A percentile compares a stretch with the other conserved stretches of the same genome.
phyloP scores from a whole-genome alignment of 495 filamentous ascomycete genomes.

The Neurospora sp. region DNA sequence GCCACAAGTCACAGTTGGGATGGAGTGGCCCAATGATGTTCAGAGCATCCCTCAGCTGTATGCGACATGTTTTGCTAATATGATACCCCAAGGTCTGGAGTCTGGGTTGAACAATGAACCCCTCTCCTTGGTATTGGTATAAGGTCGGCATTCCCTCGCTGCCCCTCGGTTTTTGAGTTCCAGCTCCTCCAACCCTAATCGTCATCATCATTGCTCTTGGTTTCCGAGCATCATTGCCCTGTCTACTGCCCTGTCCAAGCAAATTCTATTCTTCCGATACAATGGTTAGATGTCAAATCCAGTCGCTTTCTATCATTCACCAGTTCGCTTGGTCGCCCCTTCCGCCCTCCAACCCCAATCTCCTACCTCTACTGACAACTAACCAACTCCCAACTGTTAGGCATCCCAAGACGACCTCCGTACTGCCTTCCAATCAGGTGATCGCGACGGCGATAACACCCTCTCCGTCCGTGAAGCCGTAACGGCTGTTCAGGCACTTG shows the following conservation, averaged over 20 bases:
- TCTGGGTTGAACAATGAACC: background rate
- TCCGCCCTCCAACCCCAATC: background rate
- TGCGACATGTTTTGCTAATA: background rate
- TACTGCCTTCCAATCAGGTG: slow-evolving; percentile 8
- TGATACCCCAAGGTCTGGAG: background rate
- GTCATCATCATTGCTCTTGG: background rate
- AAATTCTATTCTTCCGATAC: background rate
- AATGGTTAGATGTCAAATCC: background rate
- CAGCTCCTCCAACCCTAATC: background rate
- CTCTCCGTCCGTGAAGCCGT: slow-evolving; percentile 10
- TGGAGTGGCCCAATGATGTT: background rate
- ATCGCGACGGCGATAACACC: slow-evolving; percentile 10
- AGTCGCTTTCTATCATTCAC: background rate
- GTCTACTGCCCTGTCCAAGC: background rate
- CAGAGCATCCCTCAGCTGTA: background rate
- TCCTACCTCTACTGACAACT: background rate
- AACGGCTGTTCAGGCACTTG: slow-evolving; percentile 3
- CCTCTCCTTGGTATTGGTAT: background rate
- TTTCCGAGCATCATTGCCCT: background rate
- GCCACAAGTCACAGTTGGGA: background rate
- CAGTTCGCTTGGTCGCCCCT: background rate
- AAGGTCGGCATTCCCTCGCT: background rate
- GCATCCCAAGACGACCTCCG: slow-evolving; percentile 7
- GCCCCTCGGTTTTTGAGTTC: background rate
- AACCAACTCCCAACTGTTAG: background rate